Percentiles rank a stretch among this genome's conserved stretches.
These are phyloP conservation scores for Pseudogymnoascus sp. DNA, from an alignment of 2,329 filamentous ascomycete species.

Conservation along the genomic window DNA sequence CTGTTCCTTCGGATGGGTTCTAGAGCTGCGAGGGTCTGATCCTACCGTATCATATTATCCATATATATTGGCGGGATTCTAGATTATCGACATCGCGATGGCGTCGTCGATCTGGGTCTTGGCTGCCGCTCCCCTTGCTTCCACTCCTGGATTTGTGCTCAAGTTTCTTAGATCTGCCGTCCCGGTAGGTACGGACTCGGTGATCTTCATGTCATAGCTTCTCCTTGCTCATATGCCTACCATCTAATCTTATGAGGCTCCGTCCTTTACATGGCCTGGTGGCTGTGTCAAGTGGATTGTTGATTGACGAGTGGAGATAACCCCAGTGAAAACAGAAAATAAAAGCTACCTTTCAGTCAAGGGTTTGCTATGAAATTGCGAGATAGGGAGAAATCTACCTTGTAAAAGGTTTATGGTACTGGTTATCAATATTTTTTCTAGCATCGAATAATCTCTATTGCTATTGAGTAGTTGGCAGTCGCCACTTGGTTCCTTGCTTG, in stretches of 20 bases:
- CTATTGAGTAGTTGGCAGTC: no score
- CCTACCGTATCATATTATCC: neutral
- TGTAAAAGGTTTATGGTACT: neutral
- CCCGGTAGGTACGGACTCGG: neutral
- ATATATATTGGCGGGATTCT: no score
- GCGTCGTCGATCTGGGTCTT: neutral
- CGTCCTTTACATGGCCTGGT: neutral
- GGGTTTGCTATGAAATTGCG: no score
- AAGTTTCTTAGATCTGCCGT: neutral
- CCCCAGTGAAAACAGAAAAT: neutral
- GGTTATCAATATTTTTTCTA: neutral
- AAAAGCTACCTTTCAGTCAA: neutral
- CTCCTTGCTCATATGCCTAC: neutral
- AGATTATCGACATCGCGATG: neutral
- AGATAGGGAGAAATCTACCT: neutral
- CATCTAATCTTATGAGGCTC: no score
- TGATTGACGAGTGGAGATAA: neutral
- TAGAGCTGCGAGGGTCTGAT: neutral
- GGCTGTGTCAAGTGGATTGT: neutral
- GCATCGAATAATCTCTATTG: neutral
- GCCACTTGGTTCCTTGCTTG: neutral
- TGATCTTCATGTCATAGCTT: neutral
- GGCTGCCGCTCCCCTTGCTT: neutral
- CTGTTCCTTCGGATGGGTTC: neutral
- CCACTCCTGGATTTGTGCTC: neutral